These are phyloP conservation scores for Microsporum ferrugineum DNA, from an alignment of 2,329 filamentous ascomycete species.

Conservation along the genomic window DNA sequence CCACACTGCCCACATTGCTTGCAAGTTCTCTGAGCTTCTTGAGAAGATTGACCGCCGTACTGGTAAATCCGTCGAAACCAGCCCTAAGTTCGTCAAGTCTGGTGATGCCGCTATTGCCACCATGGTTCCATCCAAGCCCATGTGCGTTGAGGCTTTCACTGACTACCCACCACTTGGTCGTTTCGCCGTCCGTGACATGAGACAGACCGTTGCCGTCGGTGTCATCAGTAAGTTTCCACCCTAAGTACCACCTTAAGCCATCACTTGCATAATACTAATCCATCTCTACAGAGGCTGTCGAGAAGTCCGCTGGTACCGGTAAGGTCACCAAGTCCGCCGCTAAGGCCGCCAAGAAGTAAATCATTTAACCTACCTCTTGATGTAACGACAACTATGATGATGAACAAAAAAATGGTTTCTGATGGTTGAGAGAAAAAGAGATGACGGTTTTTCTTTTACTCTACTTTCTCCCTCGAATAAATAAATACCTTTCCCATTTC, in stretches of 20 bases:
- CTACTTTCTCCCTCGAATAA: neutral
- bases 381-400: constrained; percentile 3
- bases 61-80: constrained; percentile 85
- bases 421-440: constrained; percentile 3
- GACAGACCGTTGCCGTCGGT: constrained; percentile 55
- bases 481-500: neutral
- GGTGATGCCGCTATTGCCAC: constrained; percentile 99
- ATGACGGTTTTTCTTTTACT: neutral
- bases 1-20: constrained; percentile 99
- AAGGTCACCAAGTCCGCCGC: constrained; percentile 54
- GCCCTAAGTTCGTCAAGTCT: constrained; percentile 99
- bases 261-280: neutral
- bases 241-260: neutral
- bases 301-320: constrained; percentile 37
- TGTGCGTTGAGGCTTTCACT: constrained; percentile 99
- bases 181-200: constrained; percentile 99
- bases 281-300: constrained; percentile 45
- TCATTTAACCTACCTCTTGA: constrained; percentile 8
- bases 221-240: constrained; percentile 8
- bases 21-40: constrained; percentile 98
- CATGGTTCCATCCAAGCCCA: constrained; percentile 99
- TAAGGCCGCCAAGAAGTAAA: constrained; percentile 66
- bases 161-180: constrained; percentile 98
- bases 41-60: constrained; percentile 99
- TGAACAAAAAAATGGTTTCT: constrained; percentile 5